Conservation (phyloP, 345 rosid species). For the Hevea brasiliensis region DNA sequence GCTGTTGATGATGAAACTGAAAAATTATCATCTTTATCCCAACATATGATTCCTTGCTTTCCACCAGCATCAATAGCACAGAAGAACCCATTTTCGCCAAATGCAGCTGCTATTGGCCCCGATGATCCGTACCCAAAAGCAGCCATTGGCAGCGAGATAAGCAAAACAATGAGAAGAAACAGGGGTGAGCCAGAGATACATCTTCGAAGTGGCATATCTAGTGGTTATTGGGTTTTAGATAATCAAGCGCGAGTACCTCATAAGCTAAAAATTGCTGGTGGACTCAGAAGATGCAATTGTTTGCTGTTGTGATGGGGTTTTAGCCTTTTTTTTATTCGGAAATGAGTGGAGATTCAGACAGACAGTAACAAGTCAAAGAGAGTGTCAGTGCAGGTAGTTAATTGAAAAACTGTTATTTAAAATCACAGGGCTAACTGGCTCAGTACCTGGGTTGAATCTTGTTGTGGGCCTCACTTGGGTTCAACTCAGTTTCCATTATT, state of each 20-base stretch:
- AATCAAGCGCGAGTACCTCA: neutral
- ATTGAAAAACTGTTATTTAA: conserved; percentile 6
- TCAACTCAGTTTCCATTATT: neutral
- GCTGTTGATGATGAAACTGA: conserved; percentile 25
- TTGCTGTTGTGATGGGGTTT: neutral
- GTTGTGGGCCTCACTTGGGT: neutral
- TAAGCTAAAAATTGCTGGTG: neutral
- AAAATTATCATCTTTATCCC: conserved; percentile 59
- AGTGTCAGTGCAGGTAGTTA: conserved; percentile 6
- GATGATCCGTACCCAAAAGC: conserved; percentile 74
- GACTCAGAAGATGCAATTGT: neutral
- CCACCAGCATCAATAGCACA: conserved; percentile 95
- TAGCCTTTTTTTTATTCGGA: neutral
- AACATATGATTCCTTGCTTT: conserved; percentile 70
- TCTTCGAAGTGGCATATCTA: conserved; percentile 3
- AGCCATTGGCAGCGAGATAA: neutral
- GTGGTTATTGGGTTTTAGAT: neutral
- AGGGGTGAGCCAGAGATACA: neutral
- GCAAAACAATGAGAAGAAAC: neutral
- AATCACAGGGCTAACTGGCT: conserved; percentile 1
- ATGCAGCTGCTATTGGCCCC: conserved; percentile 80
- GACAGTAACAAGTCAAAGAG: conserved; percentile 11
- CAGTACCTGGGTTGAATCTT: neutral
- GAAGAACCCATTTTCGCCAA: conserved; percentile 73
- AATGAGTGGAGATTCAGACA: conserved; percentile 9